These are phyloP conservation scores for Chaetomiaceae sp. DNA, from an alignment of 2,329 filamentous ascomycete species.

Conservation along the genomic window DNA sequence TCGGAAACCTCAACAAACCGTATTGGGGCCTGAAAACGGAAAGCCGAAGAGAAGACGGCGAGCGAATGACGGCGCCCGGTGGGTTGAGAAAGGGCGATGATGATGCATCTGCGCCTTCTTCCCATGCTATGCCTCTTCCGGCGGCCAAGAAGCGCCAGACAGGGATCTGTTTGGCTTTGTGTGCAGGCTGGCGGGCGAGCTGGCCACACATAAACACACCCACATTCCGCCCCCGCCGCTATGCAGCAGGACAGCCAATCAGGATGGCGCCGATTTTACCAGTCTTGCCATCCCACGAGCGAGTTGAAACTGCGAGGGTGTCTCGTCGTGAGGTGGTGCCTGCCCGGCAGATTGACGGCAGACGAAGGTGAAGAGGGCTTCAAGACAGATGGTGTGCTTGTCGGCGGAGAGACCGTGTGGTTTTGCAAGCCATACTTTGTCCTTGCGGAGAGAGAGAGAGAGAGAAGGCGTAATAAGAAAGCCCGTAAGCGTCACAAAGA, in stretches of 20 bases:
- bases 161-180: slow-evolving; percentile 24
- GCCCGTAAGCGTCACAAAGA: too few species aligned
- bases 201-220: slow-evolving; percentile 23
- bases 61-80: too few species aligned
- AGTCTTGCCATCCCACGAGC: slow-evolving; percentile 13
- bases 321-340: slow-evolving; percentile 13
- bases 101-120: slow-evolving; percentile 21
- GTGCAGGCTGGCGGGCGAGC: slow-evolving; percentile 21
- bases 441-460: too few species aligned
- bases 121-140: slow-evolving; percentile 20
- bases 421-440: too few species aligned
- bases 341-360: slow-evolving; percentile 12
- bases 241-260: slow-evolving; percentile 25
- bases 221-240: slow-evolving; percentile 23
- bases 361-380: slow-evolving; percentile 5
- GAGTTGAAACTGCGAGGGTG: slow-evolving; percentile 23
- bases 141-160: slow-evolving; percentile 20
- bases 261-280: slow-evolving; percentile 13
- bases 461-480: too few species aligned
- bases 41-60: neutral
- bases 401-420: too few species aligned
- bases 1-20: neutral
- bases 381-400: slow-evolving; percentile 4
- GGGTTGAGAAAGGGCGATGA: too few species aligned
- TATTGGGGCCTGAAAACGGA: neutral